Conservation (phyloP, 305 asterid genomes). For the Fraxinus greggii region DNA sequence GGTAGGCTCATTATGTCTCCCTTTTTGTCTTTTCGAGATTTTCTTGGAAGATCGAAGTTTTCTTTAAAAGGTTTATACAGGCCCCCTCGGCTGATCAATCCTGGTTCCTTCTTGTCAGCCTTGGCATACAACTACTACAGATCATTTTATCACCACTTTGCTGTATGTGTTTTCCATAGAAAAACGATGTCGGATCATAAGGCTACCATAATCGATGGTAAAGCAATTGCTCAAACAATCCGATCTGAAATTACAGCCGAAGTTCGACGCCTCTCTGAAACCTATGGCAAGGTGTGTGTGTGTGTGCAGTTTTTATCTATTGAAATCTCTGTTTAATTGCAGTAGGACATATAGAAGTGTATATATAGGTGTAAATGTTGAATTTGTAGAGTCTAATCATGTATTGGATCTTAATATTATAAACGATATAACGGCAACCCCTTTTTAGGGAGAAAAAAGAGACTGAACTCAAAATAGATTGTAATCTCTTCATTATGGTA, state of each 20-base stretch:
- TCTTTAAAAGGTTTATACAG: neutral
- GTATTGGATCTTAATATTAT: neutral
- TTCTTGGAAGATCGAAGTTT: neutral
- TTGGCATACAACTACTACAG: neutral
- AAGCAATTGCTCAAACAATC: slow-evolving; percentile 74
- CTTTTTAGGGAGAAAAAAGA: neutral
- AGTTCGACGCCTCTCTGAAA: slow-evolving; percentile 61
- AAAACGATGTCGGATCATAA: slow-evolving; percentile 49
- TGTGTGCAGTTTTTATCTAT: neutral
- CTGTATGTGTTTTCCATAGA: neutral
- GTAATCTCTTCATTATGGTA: neutral
- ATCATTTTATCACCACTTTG: neutral
- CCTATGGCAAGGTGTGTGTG: slow-evolving; percentile 55
- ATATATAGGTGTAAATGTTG: neutral
- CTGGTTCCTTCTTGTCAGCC: neutral
- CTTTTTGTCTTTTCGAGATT: neutral
- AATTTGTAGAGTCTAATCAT: neutral
- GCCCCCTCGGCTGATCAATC: neutral
- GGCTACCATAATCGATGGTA: slow-evolving; percentile 80
- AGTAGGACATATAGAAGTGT: neutral
- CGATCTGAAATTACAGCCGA: slow-evolving; percentile 76
- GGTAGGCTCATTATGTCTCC: neutral
- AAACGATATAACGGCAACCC: neutral
- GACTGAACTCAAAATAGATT: neutral
- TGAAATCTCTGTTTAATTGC: neutral